phyloP scores from a whole-genome alignment of 768 basidiomycete genomes.

The Xanthoconium purpureum region DNA sequence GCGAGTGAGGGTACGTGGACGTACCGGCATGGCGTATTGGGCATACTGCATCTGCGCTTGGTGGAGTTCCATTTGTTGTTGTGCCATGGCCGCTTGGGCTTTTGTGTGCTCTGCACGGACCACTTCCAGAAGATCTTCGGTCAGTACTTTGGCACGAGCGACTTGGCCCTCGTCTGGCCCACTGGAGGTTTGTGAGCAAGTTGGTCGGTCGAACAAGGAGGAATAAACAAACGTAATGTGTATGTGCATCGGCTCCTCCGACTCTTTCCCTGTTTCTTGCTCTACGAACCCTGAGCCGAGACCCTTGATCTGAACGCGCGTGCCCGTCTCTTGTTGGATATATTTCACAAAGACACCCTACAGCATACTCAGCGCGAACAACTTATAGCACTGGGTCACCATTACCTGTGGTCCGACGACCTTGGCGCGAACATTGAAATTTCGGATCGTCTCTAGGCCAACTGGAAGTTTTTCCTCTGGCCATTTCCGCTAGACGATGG shows the following conservation, averaged over 20 bases:
- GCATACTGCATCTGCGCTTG: conserved; percentile 81
- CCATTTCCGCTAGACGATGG: conserved; percentile 77
- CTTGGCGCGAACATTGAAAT: conserved; percentile 97
- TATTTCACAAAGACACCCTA: conserved; percentile 96
- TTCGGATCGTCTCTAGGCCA: conserved; percentile 83
- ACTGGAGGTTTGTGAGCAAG: conserved; percentile 11
- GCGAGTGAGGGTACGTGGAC: conserved; percentile 14
- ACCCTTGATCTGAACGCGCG: conserved; percentile 97
- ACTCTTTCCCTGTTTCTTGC: conserved; percentile 81
- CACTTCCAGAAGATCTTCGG: conserved; percentile 88
- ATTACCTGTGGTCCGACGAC: conserved; percentile 91
- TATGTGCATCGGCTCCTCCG: conserved; percentile 88
- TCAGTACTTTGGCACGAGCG: conserved; percentile 79
- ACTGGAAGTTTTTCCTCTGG: conserved; percentile 95
- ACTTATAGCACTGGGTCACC: conserved; percentile 2
- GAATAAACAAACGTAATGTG: conserved; percentile 71
- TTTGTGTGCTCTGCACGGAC: conserved; percentile 86
- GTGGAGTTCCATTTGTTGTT: conserved; percentile 85
- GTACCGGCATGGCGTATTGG: conserved; percentile 61
- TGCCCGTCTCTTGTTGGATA: conserved; percentile 94
- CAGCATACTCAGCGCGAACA: neutral
- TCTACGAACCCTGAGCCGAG: conserved; percentile 94
- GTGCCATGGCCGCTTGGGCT: conserved; percentile 57
- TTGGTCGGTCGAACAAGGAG: conserved; percentile 20
- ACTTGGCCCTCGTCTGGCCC: conserved; percentile 90